Percentiles rank a stretch among this genome's conserved stretches.
phyloP scores from a whole-genome alignment of 768 basidiomycete genomes.

The Pleurotus platypus region DNA sequence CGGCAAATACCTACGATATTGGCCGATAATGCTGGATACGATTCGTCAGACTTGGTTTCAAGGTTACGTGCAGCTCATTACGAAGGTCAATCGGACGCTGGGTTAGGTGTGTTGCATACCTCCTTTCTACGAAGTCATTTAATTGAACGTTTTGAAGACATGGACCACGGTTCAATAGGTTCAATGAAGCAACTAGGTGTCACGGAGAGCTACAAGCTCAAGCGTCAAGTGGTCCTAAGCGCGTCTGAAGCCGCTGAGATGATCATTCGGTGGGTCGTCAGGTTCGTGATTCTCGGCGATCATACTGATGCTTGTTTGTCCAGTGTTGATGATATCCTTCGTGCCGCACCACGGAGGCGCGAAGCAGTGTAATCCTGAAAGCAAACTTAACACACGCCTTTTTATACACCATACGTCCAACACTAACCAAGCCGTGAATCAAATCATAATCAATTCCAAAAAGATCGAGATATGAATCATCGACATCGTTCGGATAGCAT shows the following conservation, averaged over 20 bases:
- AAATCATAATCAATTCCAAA: too few relatives aligned
- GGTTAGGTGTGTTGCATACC: slow-evolving; percentile 60
- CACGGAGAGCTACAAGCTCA: slow-evolving; percentile 97
- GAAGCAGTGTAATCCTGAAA: slow-evolving; percentile 58
- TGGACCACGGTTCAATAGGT: slow-evolving; percentile 80
- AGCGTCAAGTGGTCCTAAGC: slow-evolving; percentile 90
- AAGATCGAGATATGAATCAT: too few relatives aligned
- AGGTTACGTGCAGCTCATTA: slow-evolving; percentile 91
- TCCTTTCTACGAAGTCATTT: neutral
- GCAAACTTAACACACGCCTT: too few relatives aligned
- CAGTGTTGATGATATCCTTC: slow-evolving; percentile 90
- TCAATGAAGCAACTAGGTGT: slow-evolving; percentile 88
- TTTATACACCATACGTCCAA: too few relatives aligned
- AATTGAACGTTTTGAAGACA: slow-evolving; percentile 47
- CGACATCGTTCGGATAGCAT: too few relatives aligned
- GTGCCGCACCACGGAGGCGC: slow-evolving; percentile 79
- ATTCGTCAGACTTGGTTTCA: slow-evolving; percentile 93
- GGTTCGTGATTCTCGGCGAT: neutral
- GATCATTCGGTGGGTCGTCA: slow-evolving; percentile 77
- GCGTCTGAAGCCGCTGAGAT: slow-evolving; percentile 98
- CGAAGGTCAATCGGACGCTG: slow-evolving; percentile 82
- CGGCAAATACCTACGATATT: slow-evolving; percentile 95
- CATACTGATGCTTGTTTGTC: slow-evolving; percentile 8
- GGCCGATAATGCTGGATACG: slow-evolving; percentile 96
- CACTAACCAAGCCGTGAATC: too few relatives aligned